Evolutionary conservation across 805 yeast genomes (phyloP).

Genomic region (Suhomyces faveliae): DNA sequence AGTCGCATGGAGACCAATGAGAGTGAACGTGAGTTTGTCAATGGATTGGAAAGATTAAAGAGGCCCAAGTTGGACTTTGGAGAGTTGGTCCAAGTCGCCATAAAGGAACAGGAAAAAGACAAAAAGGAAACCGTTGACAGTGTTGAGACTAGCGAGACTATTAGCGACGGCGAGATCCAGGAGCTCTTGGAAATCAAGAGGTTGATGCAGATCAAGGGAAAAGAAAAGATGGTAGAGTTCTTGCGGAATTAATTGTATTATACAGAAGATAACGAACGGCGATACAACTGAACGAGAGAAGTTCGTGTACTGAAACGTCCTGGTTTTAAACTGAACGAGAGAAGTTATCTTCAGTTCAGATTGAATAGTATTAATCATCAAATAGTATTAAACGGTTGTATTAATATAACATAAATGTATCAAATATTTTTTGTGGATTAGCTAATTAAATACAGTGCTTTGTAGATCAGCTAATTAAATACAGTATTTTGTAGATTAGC

Average conservation of each 20-base stretch:
- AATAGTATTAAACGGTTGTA: no score
- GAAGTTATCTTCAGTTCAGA: no score
- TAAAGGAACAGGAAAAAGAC: not conserved
- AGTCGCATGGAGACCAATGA: slow-evolving; percentile 15
- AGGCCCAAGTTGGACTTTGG: slow-evolving; percentile 40
- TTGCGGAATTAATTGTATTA: slow-evolving; percentile 31
- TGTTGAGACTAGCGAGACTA: not conserved
- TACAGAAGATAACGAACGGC: no score
- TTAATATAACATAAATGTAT: no score
- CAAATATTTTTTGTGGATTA: no score
- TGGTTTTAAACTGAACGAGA: no score
- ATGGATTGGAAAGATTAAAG: slow-evolving; percentile 31
- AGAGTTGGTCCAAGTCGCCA: slow-evolving; percentile 46
- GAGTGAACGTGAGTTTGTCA: slow-evolving; percentile 21
- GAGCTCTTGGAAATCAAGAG: slow-evolving; percentile 56
- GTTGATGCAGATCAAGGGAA: slow-evolving; percentile 68
- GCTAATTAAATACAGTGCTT: no score
- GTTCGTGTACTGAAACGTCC: no score
- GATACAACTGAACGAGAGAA: no score
- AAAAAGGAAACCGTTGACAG: not conserved
- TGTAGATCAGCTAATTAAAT: no score
- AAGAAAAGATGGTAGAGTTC: slow-evolving; percentile 60
- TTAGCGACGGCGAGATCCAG: slow-evolving; percentile 35
- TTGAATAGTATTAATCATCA: no score
- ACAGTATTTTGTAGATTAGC: no score